Conservation (phyloP, 2,329 filamentous ascomycete genomes). For the Fulvia fulva region DNA sequence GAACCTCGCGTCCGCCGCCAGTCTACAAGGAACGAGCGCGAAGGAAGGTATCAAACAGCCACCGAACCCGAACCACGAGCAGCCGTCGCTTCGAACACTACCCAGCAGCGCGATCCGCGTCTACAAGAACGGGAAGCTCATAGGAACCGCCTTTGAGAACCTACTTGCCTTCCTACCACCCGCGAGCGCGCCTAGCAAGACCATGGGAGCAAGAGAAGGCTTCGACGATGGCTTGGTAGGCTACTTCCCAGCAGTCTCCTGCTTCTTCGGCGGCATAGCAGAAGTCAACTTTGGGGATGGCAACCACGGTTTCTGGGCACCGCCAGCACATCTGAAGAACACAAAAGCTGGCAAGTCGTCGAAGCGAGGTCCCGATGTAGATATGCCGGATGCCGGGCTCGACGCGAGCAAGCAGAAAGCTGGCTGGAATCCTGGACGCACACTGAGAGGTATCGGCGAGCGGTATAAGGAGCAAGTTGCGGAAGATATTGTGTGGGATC, state of each 20-base stretch:
- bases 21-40: constrained; percentile 34
- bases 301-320: constrained; percentile 77
- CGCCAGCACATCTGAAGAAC: constrained; percentile 55
- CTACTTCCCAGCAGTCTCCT: constrained; percentile 90
- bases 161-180: constrained; percentile 88
- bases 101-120: constrained; percentile 82
- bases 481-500: constrained; percentile 88
- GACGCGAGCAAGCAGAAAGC: constrained; percentile 18
- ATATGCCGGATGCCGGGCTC: constrained; percentile 28
- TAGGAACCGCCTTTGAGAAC: constrained; percentile 84
- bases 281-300: constrained; percentile 94
- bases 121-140: constrained; percentile 84
- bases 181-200: constrained; percentile 68
- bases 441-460: constrained; percentile 63
- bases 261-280: constrained; percentile 84
- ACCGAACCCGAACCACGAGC: constrained; percentile 68
- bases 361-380: constrained; percentile 30
- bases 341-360: constrained; percentile 14
- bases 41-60: constrained; percentile 50
- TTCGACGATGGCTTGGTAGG: constrained; percentile 93
- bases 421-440: constrained; percentile 34
- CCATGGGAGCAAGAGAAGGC: constrained; percentile 71
- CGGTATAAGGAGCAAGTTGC: constrained; percentile 90
- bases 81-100: constrained; percentile 75
- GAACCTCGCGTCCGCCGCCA: constrained; percentile 54